Evolutionary conservation across 306 rosid species (phyloP), one percentile per base, ranked within the genome.

Genomic region (Purshia tridentata): DNA sequence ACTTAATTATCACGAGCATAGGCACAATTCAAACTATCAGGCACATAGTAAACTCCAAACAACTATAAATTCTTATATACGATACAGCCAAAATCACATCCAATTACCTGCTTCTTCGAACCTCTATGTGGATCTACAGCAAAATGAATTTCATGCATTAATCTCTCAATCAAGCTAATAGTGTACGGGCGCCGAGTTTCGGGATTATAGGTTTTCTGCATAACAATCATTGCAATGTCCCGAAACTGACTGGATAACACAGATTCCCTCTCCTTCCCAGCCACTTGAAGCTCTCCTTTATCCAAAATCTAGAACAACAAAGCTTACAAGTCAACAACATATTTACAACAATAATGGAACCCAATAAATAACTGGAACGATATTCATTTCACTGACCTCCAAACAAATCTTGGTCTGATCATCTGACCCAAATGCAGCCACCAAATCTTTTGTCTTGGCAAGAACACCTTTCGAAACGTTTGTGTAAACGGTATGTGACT

Each of bases 251-350:
- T 94, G 0, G 95, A 88, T 51, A 94, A 77, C 57, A 88, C 72
- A 8, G 98, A 91, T 56, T 94, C 98, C 80, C 98, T 90, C 90
- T 94, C 98, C 77, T 94, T 94, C 77, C 94, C 98, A 52, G 97
- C 96, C 35, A 91, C 88, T 82, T 90, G 98, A 85, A 94, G 97
- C 78, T 91, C 98, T 56, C 97, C 98, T 83, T 89, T 90, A 71
- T 91, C 87, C 72, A 94, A 85, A 76, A 91, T 88, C 97, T 94
- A 79, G 67, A 61, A 10, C 19, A 40, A 39, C 37, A 45, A 63
- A 44, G 4, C 40, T 20, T 44, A 29, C 42, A 2, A 67, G 8
- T 54, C 29, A 42, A 63, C 11, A 8, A 4, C 2, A 35, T 4
- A 65, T 41, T 41, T 22, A 54, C 64, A 41, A 54, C 41, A 11